phyloP scores from a whole-genome alignment of 352 stramenopile genomes.

The Pythium vanterpoolii region DNA sequence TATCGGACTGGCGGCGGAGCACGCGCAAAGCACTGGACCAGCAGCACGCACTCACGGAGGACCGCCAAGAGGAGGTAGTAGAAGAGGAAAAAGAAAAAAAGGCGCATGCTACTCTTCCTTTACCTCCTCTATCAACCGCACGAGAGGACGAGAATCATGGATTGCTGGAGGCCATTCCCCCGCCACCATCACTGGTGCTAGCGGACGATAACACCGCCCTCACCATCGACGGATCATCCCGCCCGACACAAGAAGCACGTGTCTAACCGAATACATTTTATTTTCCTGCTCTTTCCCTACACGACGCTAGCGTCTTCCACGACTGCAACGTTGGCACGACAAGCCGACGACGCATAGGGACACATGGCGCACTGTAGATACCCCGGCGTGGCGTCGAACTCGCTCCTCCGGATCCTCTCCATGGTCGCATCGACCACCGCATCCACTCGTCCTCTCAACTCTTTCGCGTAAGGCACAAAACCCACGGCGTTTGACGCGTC shows the following conservation, averaged over 20 bases:
- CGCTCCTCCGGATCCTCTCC: constrained; percentile 36
- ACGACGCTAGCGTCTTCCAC: background rate
- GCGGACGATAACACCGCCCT: background rate
- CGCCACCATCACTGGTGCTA: background rate
- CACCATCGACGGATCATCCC: background rate
- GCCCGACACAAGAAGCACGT: background rate
- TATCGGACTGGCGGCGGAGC: constrained; percentile 43
- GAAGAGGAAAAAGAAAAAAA: background rate
- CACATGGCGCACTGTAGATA: constrained; percentile 73
- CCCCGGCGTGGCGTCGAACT: constrained; percentile 52
- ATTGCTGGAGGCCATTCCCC: background rate
- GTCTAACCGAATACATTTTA: constrained; percentile 2
- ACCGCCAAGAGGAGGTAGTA: background rate
- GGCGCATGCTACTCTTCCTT: background rate
- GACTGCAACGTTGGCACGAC: constrained; percentile 26
- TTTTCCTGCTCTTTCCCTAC: background rate
- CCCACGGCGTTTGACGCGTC: constrained; percentile 21
- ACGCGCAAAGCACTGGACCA: constrained; percentile 24
- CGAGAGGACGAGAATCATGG: background rate
- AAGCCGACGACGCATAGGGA: constrained; percentile 60
- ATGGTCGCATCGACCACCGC: constrained; percentile 26
- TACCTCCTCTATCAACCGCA: background rate
- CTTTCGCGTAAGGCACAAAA: constrained; percentile 38
- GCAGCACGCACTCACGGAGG: constrained; percentile 27
- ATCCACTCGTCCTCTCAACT: constrained; percentile 33